A percentile compares a stretch with the other conserved stretches of the same genome.
Conservation (phyloP, 345 rosid genomes). For the Viola odorata region DNA sequence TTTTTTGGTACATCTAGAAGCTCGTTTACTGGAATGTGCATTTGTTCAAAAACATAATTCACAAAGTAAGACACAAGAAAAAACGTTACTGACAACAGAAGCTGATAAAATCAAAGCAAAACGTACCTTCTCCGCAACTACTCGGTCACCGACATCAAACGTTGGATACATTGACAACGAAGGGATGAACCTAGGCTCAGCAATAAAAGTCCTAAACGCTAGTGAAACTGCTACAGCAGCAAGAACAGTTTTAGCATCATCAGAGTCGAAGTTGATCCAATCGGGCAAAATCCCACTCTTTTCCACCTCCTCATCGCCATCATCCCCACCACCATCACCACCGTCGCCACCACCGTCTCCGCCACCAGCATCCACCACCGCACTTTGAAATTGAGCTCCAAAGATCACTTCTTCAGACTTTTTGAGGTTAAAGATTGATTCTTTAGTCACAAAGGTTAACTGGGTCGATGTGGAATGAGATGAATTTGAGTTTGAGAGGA, state of each 20-base stretch:
- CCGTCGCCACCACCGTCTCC: slow-evolving; percentile 34
- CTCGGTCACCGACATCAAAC: slow-evolving; percentile 89
- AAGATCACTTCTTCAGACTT: slow-evolving; percentile 3
- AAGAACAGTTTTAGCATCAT: slow-evolving; percentile 77
- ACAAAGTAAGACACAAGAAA: too few relatives aligned
- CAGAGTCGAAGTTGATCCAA: slow-evolving; percentile 63
- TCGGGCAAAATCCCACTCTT: slow-evolving; percentile 59
- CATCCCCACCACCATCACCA: slow-evolving; percentile 43
- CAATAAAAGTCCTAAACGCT: slow-evolving; percentile 78
- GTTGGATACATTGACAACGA: slow-evolving; percentile 99
- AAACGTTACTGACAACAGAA: neutral
- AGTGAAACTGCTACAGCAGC: slow-evolving; percentile 65
- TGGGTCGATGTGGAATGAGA: slow-evolving; percentile 5
- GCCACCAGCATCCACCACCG: slow-evolving; percentile 30
- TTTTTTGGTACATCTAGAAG: neutral
- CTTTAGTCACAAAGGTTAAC: slow-evolving; percentile 8
- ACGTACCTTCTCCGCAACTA: slow-evolving; percentile 87
- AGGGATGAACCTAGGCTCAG: slow-evolving; percentile 95
- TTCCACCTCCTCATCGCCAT: slow-evolving; percentile 33
- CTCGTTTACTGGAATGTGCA: neutral
- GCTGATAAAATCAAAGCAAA: slow-evolving; percentile 1
- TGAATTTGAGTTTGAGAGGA: slow-evolving; percentile 5
- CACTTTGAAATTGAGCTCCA: slow-evolving; percentile 15
- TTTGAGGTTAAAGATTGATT: slow-evolving; percentile 9
- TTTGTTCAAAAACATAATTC: neutral